Evolutionary conservation across 108 stramenopile genomes (phyloP), one percentile per base, ranked within the genome.

Genomic region (Cyclostephanos invisitatus): DNA sequence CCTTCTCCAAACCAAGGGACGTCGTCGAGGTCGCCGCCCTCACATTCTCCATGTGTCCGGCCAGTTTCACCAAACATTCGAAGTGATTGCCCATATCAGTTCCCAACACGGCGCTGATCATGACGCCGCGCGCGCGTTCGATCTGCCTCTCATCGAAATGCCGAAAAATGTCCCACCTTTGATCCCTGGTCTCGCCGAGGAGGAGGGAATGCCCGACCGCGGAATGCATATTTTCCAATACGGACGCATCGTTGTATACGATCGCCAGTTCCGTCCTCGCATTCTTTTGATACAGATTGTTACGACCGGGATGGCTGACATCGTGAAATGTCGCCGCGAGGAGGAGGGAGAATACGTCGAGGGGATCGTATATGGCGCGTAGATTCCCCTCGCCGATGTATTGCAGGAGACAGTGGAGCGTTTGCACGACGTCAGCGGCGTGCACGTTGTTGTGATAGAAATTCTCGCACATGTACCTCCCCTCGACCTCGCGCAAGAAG

Each of bases 41-140:
- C 12, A 54, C 53, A 21, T 54, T 54, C 53, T 54, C 53, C 53
- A 54, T 20, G 21, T 21, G 4, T 27, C 9, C 25, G 25, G 70
- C 78, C 15, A 69, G 71, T 15, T 40, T 62, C 18, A 62, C 63
- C 22, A 79, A 65, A 2, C 5, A 27, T 25, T 70, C 63, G 64
- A 92, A 91, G 70, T 96, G 95, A 61, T 68, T 70, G 17, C 82
- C 54, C 93, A 96, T 96, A 70, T 96, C 93, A 22, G 95, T 96
- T 36, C 86, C 85, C 18, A 96, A 66, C 50, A 96, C 84, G 17
- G 85, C 77, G n/a, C 62, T 55, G 32, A 92, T 87, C 64, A 93
- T 83, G 48, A 85, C 67, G 14, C 38, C 29, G 21, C 95, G 84
- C 10, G 87, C 85, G 24, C 24, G 7, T 2, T 64, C 22, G 12